Evolutionary conservation across 108 stramenopile genomes (phyloP).

Genomic region (Nitzschia sp.): DNA sequence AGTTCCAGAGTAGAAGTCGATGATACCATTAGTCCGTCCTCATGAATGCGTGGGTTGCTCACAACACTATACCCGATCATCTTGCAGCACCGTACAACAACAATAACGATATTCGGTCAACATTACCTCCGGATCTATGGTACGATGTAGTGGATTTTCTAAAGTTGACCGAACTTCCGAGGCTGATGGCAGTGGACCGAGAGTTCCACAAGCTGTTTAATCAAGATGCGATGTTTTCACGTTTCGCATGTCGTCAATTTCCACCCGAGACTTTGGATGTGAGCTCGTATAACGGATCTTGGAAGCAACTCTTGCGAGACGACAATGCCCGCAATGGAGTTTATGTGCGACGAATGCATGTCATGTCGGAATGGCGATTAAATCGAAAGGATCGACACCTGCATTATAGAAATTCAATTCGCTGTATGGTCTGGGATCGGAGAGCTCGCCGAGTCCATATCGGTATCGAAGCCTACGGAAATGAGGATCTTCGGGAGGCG

Average conservation of each 20-base stretch:
- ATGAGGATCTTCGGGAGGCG: not conserved
- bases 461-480: conserved; percentile 2
- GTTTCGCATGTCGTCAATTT: not conserved
- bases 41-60: too few relatives aligned
- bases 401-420: not conserved
- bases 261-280: not conserved
- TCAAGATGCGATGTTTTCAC: not conserved
- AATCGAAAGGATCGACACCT: not conserved
- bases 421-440: not conserved
- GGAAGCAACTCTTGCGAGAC: not conserved
- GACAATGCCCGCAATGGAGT: not conserved
- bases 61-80: too few relatives aligned
- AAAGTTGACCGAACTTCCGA: not conserved
- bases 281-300: not conserved
- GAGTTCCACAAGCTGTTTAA: not conserved
- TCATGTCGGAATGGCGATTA: not conserved
- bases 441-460: not conserved
- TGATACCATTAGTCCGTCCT: too few relatives aligned
- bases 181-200: not conserved
- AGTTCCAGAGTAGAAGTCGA: too few relatives aligned
- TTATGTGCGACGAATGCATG: not conserved
- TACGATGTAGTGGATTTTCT: not conserved
- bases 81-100: too few relatives aligned
- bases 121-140: not conserved
- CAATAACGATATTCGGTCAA: not conserved